Base-by-base conservation (phyloP, 495 filamentous ascomycete species). In the Lasiosphaeria hispida region DNA sequence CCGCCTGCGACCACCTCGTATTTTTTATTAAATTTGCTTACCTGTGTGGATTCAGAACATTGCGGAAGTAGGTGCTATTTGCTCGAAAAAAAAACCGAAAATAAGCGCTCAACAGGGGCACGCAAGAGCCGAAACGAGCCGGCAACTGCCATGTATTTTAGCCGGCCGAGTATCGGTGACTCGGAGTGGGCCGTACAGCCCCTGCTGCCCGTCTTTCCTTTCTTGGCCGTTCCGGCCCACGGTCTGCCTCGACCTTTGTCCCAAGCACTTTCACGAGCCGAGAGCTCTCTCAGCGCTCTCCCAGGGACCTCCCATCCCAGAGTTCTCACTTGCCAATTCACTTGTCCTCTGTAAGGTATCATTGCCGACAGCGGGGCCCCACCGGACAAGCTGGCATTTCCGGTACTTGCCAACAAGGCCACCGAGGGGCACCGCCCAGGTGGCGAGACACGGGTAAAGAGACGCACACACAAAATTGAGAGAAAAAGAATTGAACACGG, bases 281-380 rank as follows among this genome's bases (percentile, higher is more conserved):
- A 38, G 47, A 19, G 45, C 38, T 58, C 55, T 51, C 23, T 30
- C 23, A 30, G 23, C 2, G 23, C 2, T n/a, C 23, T 30, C 23
- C 23, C 23, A 30, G 23, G 23, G 23, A 2, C 23, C 23, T 30
- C 23, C 23, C 23, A 30, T 2, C 35, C 54, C 15, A 43, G 54
- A 19, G 47, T 15, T 61, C 59, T 49, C 19, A 61, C 54, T 61
- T 47, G 59, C 36, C 53, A 61, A 61, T 61, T 53, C 52, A 30
- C n/a, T 13, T 13, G 14, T 13, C 4, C 34, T 19, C 38, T 40
- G 47, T 48, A 53, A 15, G 23, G 23, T 53, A 7, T 36, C 15
- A 43, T 53, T 44, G 39, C 41, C 56, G 48, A 35, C n/a, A 15
- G 19, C 19, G 7, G 47, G 8, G 44, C 35, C 55, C 47, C 45